phyloP scores from a whole-genome alignment of 768 basidiomycete species.

The Cystofilobasidium bisporidii region DNA sequence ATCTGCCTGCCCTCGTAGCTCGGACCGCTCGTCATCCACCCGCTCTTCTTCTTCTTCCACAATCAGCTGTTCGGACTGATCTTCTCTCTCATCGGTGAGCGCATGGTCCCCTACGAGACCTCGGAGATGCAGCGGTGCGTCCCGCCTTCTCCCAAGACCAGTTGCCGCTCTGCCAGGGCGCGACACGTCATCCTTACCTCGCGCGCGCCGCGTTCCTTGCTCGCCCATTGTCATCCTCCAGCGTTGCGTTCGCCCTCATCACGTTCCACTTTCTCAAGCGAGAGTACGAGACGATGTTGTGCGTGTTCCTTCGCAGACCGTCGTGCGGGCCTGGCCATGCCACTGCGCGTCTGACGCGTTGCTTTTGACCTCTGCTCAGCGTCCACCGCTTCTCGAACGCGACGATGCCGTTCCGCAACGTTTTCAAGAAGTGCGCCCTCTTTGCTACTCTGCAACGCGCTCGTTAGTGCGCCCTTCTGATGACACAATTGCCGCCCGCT shows the following conservation, averaged over 20 bases:
- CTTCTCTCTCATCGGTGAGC: conserved; percentile 18
- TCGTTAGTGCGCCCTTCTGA: background rate
- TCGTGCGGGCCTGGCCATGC: too few species aligned
- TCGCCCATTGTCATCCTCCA: conserved; percentile 12
- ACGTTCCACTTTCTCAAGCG: conserved; percentile 85
- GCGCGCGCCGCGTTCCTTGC: too few species aligned
- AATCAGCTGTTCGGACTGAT: conserved; percentile 54
- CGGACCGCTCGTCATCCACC: conserved; percentile 83
- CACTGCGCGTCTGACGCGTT: too few species aligned
- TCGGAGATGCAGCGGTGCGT: conserved; percentile 63
- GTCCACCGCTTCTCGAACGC: conserved; percentile 92
- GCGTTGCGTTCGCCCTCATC: conserved; percentile 50
- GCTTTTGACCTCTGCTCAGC: conserved; percentile 34
- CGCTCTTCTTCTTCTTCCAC: conserved; percentile 60
- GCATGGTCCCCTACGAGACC: conserved; percentile 51
- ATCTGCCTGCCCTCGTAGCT: too few species aligned
- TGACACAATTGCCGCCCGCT: background rate
- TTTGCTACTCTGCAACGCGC: background rate
- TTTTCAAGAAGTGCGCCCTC: conserved; percentile 72
- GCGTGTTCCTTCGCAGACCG: conserved; percentile 32
- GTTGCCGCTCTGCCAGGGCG: too few species aligned
- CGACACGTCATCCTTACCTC: background rate
- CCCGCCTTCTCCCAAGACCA: background rate
- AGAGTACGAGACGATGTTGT: conserved; percentile 86
- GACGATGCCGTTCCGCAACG: conserved; percentile 77